These are phyloP conservation scores for Sanghuangporus baumii DNA, from an alignment of 1,284 basidiomycete species.

Conservation along the genomic window DNA sequence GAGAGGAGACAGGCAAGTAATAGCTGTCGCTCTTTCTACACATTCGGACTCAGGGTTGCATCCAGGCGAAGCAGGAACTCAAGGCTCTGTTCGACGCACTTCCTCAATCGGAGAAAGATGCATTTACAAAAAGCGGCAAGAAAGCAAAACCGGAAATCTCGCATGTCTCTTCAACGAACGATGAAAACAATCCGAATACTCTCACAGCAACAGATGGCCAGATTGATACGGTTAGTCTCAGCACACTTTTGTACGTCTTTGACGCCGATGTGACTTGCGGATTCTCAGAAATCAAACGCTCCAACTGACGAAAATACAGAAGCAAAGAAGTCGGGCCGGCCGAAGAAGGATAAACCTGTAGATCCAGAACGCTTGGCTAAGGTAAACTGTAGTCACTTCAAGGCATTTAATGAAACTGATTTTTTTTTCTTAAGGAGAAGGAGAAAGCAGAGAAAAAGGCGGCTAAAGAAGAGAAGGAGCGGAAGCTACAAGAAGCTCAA, in stretches of 20 bases:
- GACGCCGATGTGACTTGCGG: too few relatives aligned
- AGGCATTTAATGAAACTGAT: neutral
- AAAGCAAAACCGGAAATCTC: slow-evolving; percentile 33
- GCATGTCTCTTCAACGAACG: neutral
- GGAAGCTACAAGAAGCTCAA: slow-evolving; percentile 62
- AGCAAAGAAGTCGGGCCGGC: slow-evolving; percentile 30
- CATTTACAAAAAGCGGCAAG: slow-evolving; percentile 49
- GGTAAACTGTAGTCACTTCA: slow-evolving; percentile 32
- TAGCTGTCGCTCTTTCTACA: slow-evolving; percentile 1
- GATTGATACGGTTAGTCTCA: slow-evolving; percentile 3
- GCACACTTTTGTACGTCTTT: neutral
- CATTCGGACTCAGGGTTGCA: slow-evolving; percentile 6
- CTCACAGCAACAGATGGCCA: neutral
- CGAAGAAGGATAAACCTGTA: slow-evolving; percentile 47
- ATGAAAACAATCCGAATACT: neutral
- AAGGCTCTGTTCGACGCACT: slow-evolving; percentile 48
- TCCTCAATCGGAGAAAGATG: slow-evolving; percentile 47
- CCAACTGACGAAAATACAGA: neutral
- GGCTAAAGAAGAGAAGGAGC: slow-evolving; percentile 60
- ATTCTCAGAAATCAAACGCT: neutral
- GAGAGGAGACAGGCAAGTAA: slow-evolving; percentile 62
- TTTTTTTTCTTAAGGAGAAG: slow-evolving; percentile 44
- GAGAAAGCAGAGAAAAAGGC: slow-evolving; percentile 59
- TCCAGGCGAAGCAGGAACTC: slow-evolving; percentile 60
- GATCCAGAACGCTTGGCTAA: slow-evolving; percentile 60